phyloP scores from a whole-genome alignment of 306 rosid species.

The Quercus alba region DNA sequence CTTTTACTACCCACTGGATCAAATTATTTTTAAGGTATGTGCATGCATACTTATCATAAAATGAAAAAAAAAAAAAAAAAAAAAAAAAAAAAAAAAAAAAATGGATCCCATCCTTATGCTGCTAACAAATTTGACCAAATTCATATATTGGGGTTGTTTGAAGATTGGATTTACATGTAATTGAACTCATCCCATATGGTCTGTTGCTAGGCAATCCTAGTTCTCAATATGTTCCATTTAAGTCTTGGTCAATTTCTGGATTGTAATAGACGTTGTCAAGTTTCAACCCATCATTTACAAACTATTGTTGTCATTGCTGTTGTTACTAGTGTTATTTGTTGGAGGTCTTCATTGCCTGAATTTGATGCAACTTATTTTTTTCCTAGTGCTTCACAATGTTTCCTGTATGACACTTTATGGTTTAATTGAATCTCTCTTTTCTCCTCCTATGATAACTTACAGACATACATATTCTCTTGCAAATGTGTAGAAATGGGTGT shows the following conservation, averaged over 20 bases:
- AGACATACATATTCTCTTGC: background rate
- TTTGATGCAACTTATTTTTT: background rate
- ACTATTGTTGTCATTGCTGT: background rate
- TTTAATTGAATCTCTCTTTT: background rate
- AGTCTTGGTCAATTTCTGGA: background rate
- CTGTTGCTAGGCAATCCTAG: background rate
- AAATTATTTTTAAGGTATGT: background rate
- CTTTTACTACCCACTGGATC: background rate
- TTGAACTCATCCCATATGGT: background rate
- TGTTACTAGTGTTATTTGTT: background rate
- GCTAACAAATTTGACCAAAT: background rate
- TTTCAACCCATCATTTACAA: background rate
- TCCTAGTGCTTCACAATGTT: background rate
- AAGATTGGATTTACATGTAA: background rate
- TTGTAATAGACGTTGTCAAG: background rate
- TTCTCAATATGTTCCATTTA: background rate
- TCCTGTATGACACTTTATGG: background rate
- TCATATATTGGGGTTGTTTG: background rate
- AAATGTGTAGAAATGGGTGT: background rate
- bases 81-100: background rate
- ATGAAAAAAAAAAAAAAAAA: background rate
- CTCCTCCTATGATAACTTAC: background rate
- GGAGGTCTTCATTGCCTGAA: background rate
- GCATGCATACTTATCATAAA: background rate
- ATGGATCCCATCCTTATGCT: background rate